These are phyloP conservation scores for Teunomyces atbi DNA, from an alignment of 805 yeast genomes.

Conservation along the genomic window DNA sequence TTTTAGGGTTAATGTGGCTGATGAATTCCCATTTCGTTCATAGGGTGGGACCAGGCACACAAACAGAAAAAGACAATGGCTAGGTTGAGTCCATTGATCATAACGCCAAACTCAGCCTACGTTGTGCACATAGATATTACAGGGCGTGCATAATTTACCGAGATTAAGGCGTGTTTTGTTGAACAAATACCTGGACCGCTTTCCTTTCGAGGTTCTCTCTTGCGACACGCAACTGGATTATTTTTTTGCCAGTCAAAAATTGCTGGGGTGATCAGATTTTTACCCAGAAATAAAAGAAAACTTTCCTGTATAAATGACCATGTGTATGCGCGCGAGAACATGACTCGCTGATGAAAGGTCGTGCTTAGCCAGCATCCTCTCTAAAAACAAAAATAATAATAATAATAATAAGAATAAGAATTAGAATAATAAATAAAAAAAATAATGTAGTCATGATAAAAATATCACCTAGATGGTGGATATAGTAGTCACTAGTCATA, in stretches of 20 bases:
- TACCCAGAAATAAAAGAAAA: background rate
- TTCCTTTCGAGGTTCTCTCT: background rate
- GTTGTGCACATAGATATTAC: background rate
- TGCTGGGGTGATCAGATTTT: background rate
- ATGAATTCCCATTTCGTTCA: background rate
- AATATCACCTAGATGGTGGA: background rate
- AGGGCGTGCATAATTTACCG: background rate
- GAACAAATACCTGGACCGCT: background rate
- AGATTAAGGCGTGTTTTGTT: background rate
- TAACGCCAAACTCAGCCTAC: background rate
- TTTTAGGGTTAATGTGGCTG: slow-evolving; percentile 4
- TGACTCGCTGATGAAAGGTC: too few relatives aligned
- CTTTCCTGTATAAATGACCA: too few relatives aligned
- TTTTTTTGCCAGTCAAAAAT: background rate
- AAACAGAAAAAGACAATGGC: background rate
- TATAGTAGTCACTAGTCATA: background rate
- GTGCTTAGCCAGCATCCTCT: too few relatives aligned
- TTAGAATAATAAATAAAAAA: background rate
- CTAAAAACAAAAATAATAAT: too few relatives aligned
- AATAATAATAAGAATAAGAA: too few relatives aligned
- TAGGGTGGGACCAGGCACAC: too few relatives aligned
- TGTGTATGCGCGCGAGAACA: too few relatives aligned
- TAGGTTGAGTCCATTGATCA: background rate
- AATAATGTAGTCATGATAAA: background rate
- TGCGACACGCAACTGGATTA: background rate